Percentiles rank a stretch among this genome's conserved stretches.
Conservation (phyloP, 257 asterid species). For the Solanum paucissectum region DNA sequence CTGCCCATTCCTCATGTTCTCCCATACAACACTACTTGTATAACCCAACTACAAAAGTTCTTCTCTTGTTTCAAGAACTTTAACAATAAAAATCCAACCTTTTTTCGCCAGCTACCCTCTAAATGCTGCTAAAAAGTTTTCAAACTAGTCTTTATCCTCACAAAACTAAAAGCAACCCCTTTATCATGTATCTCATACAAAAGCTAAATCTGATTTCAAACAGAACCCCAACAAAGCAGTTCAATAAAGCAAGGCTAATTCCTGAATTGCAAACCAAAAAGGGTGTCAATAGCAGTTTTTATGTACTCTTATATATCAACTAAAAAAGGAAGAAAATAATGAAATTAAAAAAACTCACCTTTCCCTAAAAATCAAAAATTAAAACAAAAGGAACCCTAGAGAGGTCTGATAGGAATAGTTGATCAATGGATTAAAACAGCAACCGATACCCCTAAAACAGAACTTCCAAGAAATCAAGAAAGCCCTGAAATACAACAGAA, state of each 20-base stretch:
- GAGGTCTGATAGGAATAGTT: neutral
- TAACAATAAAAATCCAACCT: conserved; percentile 1
- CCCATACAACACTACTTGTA: conserved; percentile 57
- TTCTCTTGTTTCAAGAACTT: neutral
- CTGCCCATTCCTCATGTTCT: conserved; percentile 72
- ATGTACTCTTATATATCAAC: neutral
- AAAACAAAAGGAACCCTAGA: neutral
- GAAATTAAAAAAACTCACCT: neutral
- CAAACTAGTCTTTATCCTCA: neutral
- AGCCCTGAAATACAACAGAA: neutral
- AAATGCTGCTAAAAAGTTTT: neutral
- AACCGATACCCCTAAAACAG: neutral
- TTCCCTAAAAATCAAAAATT: neutral
- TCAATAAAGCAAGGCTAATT: neutral
- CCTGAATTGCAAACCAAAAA: neutral
- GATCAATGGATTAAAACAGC: neutral
- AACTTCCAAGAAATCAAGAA: neutral
- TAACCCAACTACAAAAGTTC: conserved; percentile 5
- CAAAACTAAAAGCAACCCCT: neutral
- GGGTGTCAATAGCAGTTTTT: neutral
- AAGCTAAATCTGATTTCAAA: neutral
- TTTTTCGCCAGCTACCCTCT: neutral
- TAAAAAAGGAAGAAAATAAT: neutral
- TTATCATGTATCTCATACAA: neutral
- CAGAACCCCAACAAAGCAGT: neutral